Base-by-base conservation (phyloP, 73 alveolate genomes). In the Tetrahymena borealis region DNA sequence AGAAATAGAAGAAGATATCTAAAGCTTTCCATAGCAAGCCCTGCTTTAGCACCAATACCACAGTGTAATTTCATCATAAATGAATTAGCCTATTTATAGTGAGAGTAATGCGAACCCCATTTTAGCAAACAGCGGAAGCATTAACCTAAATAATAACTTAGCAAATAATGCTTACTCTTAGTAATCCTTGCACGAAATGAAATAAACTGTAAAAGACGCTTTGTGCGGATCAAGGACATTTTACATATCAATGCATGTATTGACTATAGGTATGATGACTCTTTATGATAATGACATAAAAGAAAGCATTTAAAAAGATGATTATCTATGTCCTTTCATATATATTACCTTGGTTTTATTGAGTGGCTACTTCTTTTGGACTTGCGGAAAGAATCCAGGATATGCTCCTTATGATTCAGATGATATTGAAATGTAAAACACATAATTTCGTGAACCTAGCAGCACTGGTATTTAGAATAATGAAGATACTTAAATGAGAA, bases 351-450 rank as follows among this genome's bases (percentile, higher is more conserved):
- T 60, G 85, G 85, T 60, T 60, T 13, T 60, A 60, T 60, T 60
- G 31, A 60, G 85, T 60, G 85, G 38, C 85, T 60, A 60, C 28
- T 60, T 15, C 10, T 60, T 60, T 60, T 60, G 85, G 85, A 60
- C 85, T 60, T 60, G 85, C 35, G 85, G 85, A 60, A 60, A 60
- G 85, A 60, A 60, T 60, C 85, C 85, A 60, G 85, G 85, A 60
- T 60, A 60, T 60, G 85, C 85, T 60, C 85, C 85, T 60, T 60
- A n/a, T 35, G 85, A 60, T 24, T 13, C 85, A 24, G 85, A 60
- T 60, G 85, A 60, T 35, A 60, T 60, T 15, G 85, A 60, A 60
- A 7, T 60, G 35, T n/a, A 60, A 35, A 13, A 60, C 28, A 60
- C 85, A 24, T 6, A 60, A 9, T 28, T 60, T 24, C 85, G 85